Percentiles rank a stretch among this genome's conserved stretches.
phyloP scores from a whole-genome alignment of 768 basidiomycete species.

The Lentinula boryana region DNA sequence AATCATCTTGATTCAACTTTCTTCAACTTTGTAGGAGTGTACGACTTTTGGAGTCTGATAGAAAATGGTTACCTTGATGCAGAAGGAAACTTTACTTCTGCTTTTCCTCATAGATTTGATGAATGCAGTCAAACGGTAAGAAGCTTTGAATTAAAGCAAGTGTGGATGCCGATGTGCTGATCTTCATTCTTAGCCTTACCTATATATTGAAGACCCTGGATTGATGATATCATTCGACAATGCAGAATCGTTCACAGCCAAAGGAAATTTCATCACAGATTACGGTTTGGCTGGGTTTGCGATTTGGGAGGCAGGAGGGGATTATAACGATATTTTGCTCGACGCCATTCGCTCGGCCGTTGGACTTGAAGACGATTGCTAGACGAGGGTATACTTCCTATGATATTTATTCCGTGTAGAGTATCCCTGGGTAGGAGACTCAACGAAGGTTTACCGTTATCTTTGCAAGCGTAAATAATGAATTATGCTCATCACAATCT shows the following conservation, averaged over 20 bases:
- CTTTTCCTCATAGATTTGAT: constrained; percentile 52
- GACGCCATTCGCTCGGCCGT: constrained; percentile 26
- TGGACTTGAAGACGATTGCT: constrained; percentile 9
- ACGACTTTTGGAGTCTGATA: constrained; percentile 65
- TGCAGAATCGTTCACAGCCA: constrained; percentile 37
- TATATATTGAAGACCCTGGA: constrained; percentile 33
- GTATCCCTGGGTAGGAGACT: background rate
- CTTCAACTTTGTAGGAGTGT: constrained; percentile 8
- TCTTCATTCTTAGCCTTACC: constrained; percentile 29
- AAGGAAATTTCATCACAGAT: constrained; percentile 53
- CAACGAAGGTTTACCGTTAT: too few relatives aligned
- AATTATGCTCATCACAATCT: background rate
- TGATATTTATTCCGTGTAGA: background rate
- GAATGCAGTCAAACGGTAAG: constrained; percentile 69
- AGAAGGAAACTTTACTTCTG: constrained; percentile 40
- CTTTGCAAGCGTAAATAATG: too few relatives aligned
- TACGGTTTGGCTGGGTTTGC: constrained; percentile 54
- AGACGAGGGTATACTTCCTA: background rate
- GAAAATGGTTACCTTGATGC: constrained; percentile 45
- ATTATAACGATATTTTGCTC: constrained; percentile 41
- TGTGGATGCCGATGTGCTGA: background rate
- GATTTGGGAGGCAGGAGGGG: constrained; percentile 72
- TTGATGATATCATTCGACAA: constrained; percentile 48
- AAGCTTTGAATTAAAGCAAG: background rate
- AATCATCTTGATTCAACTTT: background rate